Base-by-base conservation (phyloP, 768 basidiomycete genomes). In the Gymnopilus dilepis region DNA sequence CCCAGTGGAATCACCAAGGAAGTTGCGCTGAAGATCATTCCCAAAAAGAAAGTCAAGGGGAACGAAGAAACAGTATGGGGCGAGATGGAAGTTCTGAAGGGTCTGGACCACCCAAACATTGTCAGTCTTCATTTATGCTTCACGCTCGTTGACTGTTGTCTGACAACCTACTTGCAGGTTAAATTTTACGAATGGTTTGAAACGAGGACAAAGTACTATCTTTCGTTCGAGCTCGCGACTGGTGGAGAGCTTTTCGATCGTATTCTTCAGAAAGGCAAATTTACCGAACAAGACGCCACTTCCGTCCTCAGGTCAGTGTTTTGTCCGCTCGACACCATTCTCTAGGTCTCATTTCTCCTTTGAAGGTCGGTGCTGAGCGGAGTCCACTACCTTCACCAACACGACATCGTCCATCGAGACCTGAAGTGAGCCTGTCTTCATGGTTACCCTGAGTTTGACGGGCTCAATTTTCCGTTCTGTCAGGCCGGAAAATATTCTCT, bases 161-260 rank as follows among this genome's bases (percentile, higher is more conserved):
- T 42, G 24, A 40, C 52, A 11, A 19, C 13, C n/a, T 7, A 6
- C 34, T 2, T 31, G 22, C 69, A 95, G 94, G 94, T 97, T 59
- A 97, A 96, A 72, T 95, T 97, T 70, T 96, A 90, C 73, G 95
- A 97, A 73, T 94, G 91, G 88, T 99, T 99, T 72, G 97, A 99
- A 71, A 94, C 92, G 8, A 82, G 95, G 64, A 84, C 89, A 15
- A 98, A 97, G 77, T 98, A 94, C 74, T 99, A 96, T 71, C 86
- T 99, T n/a, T 85, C 91, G 0, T 97, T 97, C 69, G 94, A 98
- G 74, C 89, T 99, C 8, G 97, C 95, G 0, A 83, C 87, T 0
- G 97, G 97, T 5, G 97, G 97, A 30, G 97, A 99, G 70, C 84
- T 99, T 1, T 99, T 99, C 71, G 91, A 95, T 52, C 84, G 94